Conservation (phyloP, 1,284 basidiomycete genomes). For the Apiotrichum sp. region DNA sequence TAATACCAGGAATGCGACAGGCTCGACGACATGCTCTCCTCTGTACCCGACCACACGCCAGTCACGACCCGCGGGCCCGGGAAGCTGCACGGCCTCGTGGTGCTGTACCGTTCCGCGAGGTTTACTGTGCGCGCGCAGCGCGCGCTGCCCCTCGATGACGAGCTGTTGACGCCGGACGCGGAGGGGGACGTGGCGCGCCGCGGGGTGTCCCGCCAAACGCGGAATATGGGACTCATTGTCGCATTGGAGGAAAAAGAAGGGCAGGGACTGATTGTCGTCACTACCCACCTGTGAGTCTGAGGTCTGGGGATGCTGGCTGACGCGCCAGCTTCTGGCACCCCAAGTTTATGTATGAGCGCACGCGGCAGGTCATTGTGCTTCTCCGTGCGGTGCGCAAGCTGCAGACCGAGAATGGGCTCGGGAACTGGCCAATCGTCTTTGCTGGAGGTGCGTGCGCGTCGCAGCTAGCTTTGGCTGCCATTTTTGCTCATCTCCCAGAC, state of each 20-base stretch:
- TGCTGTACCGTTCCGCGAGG: conserved; percentile 59
- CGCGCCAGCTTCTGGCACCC: conserved; percentile 80
- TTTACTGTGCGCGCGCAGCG: conserved; percentile 50
- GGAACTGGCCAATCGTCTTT: conserved; percentile 69
- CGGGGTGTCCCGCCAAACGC: conserved; percentile 67
- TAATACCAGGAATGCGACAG: conserved; percentile 50
- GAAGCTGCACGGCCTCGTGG: conserved; percentile 77
- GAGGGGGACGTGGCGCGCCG: conserved; percentile 10
- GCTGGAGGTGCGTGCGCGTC: conserved; percentile 60
- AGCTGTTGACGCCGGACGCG: conserved; percentile 6
- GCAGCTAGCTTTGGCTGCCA: neutral
- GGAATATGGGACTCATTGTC: conserved; percentile 72
- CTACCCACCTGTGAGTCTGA: conserved; percentile 53
- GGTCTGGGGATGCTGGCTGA: neutral
- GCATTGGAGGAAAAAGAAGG: conserved; percentile 53
- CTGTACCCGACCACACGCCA: conserved; percentile 50
- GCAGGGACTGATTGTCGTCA: conserved; percentile 57
- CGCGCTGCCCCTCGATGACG: conserved; percentile 11
- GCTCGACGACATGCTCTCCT: conserved; percentile 60
- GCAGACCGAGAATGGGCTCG: conserved; percentile 50
- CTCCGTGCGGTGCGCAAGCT: conserved; percentile 61
- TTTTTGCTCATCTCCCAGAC: conserved; percentile 52
- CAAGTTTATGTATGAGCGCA: conserved; percentile 80
- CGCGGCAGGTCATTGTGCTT: conserved; percentile 58
- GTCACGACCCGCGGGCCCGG: conserved; percentile 60